Percentiles rank a stretch among this genome's conserved stretches.
Evolutionary conservation across 2,329 filamentous ascomycete species (phyloP).

Genomic region (Diplocarpon rosae): DNA sequence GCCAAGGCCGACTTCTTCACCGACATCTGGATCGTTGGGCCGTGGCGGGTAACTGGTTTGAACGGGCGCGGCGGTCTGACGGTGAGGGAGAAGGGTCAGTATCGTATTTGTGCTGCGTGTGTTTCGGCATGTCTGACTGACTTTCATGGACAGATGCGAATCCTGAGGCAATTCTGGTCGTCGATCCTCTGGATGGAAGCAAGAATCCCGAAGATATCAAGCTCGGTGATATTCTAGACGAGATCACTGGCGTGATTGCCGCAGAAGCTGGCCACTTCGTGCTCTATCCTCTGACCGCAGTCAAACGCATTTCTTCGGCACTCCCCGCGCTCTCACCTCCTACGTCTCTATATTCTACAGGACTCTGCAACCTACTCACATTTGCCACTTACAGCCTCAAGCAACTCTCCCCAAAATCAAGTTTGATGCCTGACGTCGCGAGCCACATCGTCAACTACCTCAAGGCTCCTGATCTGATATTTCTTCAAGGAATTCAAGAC

Average conservation of each 20-base stretch:
- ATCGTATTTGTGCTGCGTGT: neutral
- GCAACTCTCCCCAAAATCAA: constrained; percentile 39
- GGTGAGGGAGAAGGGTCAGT: constrained; percentile 41
- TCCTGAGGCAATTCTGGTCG: constrained; percentile 59
- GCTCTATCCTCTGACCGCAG: constrained; percentile 29
- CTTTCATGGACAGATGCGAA: constrained; percentile 42
- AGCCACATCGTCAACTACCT: constrained; percentile 54
- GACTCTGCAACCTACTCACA: constrained; percentile 49
- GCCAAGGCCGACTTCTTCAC: constrained; percentile 52
- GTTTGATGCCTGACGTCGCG: constrained; percentile 47
- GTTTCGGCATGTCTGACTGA: neutral
- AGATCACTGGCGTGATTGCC: constrained; percentile 58
- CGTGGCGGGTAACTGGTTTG: constrained; percentile 50
- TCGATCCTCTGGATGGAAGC: constrained; percentile 52
- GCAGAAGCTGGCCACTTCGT: constrained; percentile 59
- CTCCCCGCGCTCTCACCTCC: constrained; percentile 37
- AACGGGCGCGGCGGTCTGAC: constrained; percentile 56
- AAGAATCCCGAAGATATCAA: constrained; percentile 47
- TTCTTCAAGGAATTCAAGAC: constrained; percentile 63
- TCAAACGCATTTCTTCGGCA: neutral
- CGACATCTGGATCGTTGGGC: constrained; percentile 58
- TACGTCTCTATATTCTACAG: constrained; percentile 41
- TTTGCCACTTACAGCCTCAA: constrained; percentile 60
- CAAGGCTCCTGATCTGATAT: constrained; percentile 51
- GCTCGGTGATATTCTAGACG: constrained; percentile 52